Conservation (phyloP, 495 filamentous ascomycete species). For the Penicillium argentinense region DNA sequence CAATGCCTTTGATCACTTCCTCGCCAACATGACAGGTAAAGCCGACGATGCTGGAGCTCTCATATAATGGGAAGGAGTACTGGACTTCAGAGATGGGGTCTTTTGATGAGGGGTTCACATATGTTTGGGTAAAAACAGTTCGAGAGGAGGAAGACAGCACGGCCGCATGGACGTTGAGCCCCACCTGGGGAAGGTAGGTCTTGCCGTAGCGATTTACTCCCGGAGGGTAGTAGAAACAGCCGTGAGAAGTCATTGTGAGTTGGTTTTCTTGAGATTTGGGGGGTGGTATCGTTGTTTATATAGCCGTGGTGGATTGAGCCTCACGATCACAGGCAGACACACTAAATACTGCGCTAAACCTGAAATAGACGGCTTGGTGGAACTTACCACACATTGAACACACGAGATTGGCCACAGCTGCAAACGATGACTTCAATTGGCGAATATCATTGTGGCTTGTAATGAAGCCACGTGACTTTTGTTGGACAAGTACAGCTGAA, state of each 20-base stretch:
- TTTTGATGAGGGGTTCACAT: constrained; percentile 48
- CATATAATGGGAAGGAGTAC: constrained; percentile 69
- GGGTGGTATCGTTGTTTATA: neutral
- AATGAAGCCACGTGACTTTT: no score
- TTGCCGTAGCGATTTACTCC: neutral
- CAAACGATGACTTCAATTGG: no score
- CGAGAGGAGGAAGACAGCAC: constrained; percentile 56
- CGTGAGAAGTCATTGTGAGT: neutral
- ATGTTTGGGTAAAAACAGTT: constrained; percentile 61
- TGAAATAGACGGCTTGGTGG: no score
- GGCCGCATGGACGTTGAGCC: constrained; percentile 49
- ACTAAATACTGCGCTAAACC: no score
- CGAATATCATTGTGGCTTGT: no score
- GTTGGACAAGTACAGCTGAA: no score
- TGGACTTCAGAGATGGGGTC: constrained; percentile 49
- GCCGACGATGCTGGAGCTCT: constrained; percentile 62
- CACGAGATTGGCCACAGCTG: no score
- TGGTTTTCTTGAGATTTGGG: no score
- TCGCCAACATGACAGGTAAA: constrained; percentile 58
- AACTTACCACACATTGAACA: no score
- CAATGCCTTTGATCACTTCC: constrained; percentile 52
- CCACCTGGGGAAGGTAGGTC: constrained; percentile 54
- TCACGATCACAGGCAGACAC: no score
- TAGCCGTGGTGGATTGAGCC: no score
- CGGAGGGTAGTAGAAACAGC: constrained; percentile 1